A percentile compares a stretch with the other conserved stretches of the same genome.
Evolutionary conservation across 2,329 filamentous ascomycete species (phyloP).

Genomic region (Ophiocordyceps camponoti-floridani): DNA sequence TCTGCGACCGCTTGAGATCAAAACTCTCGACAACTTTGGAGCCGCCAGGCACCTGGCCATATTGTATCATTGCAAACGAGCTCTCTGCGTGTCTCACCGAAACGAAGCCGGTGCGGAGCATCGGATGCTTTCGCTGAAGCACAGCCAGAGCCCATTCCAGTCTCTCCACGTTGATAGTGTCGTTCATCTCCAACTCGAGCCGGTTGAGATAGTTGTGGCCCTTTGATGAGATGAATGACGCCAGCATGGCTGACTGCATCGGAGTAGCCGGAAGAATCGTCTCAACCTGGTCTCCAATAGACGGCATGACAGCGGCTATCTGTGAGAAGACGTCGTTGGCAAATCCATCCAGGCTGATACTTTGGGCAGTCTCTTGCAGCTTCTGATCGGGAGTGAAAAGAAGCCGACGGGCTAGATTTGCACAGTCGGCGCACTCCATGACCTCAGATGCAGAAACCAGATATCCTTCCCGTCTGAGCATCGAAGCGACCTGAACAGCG

Average conservation of each 20-base stretch:
- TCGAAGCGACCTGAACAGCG: constrained; percentile 57
- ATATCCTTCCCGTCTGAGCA: constrained; percentile 41
- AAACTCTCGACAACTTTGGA: constrained; percentile 2
- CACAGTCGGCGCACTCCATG: constrained; percentile 39
- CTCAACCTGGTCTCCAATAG: constrained; percentile 24
- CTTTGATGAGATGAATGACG: constrained; percentile 49
- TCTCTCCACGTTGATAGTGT: constrained; percentile 14
- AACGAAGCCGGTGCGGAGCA: constrained; percentile 61
- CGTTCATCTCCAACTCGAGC: constrained; percentile 33
- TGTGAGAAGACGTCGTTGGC: constrained; percentile 11
- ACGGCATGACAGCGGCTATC: constrained; percentile 7
- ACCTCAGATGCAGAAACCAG: constrained; percentile 53
- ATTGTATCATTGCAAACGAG: constrained; percentile 62
- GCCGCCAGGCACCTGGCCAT: constrained; percentile 10
- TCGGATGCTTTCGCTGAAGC: constrained; percentile 39
- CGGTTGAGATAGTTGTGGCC: constrained; percentile 63
- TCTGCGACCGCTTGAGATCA: not conserved
- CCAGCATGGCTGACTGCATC: constrained; percentile 64
- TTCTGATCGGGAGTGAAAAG: constrained; percentile 3
- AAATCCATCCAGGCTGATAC: constrained; percentile 24
- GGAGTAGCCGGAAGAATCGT: constrained; percentile 60
- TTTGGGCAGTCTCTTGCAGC: not conserved
- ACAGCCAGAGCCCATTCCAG: constrained; percentile 41
- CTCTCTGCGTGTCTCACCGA: constrained; percentile 37
- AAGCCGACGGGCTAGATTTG: constrained; percentile 16